Base-by-base conservation (phyloP, 345 rosid genomes). In the Kernera saxatilis region DNA sequence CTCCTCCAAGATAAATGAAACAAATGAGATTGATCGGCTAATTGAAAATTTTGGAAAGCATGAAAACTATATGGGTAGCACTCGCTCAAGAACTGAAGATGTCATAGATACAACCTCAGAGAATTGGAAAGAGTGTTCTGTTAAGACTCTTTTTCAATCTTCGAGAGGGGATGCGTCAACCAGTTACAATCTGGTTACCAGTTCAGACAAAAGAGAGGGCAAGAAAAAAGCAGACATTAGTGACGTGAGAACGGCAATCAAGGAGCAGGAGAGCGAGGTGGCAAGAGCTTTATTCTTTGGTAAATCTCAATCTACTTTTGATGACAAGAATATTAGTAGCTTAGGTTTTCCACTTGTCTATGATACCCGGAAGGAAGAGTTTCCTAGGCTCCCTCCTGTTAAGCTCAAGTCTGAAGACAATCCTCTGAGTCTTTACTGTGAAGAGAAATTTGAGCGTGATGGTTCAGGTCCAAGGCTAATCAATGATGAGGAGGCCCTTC, bases 351-450 rank as follows among this genome's bases (percentile, higher is more conserved):
- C 97, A 15, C 83, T 80, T 78, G 70, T 77, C 49, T 72, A 82
- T 76, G 93, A 84, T 77, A 78, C 80, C 67, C 69, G 85, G 27
- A 92, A 82, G 81, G 97, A 95, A 79, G 98, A 92, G 75, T 82
- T 82, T 36, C 99, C 99, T 46, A 84, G 96, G 82, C 84, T 95
- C 76, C 93, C 99, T 62, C 99, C 98, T 2, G 99, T 95, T 71
- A 95, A 84, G 78, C 92, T 95, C 51, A 95, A 92, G 79, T 92
- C 96, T 6, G 99, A 88, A 73, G 97, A 95, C 70, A 92, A 87
- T 62, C 71, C 87, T n/a, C 63, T 84, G 58, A 79, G 72, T 71
- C 70, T 84, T 65, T 86, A 80, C 77, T 95, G 98, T 89, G 94
- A 88, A 80, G 99, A 90, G 75, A 92, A 88, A 45, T 86, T 82